Evolutionary conservation across 306 rosid genomes (phyloP), one percentile per base, ranked within the genome.

Genomic region (Astragalus membranaceus): DNA sequence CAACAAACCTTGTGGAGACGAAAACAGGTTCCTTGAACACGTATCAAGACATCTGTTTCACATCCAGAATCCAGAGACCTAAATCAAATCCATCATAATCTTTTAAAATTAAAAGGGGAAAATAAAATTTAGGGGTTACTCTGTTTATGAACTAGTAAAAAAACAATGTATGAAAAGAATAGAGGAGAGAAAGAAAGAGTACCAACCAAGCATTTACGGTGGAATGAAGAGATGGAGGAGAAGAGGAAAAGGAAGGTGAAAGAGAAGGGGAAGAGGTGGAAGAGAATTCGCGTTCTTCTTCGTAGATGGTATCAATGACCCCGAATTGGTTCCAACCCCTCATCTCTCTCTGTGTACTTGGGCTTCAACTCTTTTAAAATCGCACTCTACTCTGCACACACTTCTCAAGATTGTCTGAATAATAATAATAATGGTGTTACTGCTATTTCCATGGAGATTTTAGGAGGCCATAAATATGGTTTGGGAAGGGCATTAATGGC

Each of bases 181-280:
- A 10, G 4, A 51, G 37, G 36, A 10, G 5, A 35, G 4, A 11
- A 16, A 20, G 46, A 49, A 16, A 13, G 3, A 55, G 43, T 66
- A 88, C 96, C 98, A 89, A 88, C 96, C 98, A 89, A 46, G 92
- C 79, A 5, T 71, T 67, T 30, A 92, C 85, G 48, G 62, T 70
- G 53, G 89, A 75, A 33, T 83, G 85, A 6, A 92, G 88, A 8
- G 90, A 84, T 0, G 96, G 82, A 48, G 85, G 86, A 56, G 94
- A 88, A 72, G 88, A 83, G 14, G 85, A 82, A 56, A 69, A 58
- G 2, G 89, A 64, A 0, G 89, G 79, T 20, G 92, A 88, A 56
- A 85, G 82, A 68, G 96, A 82, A 56, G 79, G 66, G 0, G 90
- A 84, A n/a, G 91, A 73, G n/a, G 89, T 56, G 9, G 91, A 80